Base-by-base conservation (phyloP, 2,329 filamentous ascomycete genomes). In the Hypoxylon sp. region DNA sequence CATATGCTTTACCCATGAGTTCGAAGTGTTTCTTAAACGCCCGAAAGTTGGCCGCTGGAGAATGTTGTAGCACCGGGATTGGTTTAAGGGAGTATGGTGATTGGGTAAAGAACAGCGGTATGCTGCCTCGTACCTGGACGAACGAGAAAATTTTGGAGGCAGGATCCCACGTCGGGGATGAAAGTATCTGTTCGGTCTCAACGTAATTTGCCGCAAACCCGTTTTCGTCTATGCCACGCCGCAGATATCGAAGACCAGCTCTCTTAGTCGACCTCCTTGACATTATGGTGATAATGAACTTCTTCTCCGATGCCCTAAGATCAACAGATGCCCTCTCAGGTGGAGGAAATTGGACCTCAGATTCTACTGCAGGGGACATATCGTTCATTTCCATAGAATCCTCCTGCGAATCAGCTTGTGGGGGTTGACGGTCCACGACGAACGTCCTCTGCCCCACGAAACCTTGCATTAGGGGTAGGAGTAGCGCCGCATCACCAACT, bases 91-190 rank as follows among this genome's bases (percentile, higher is more conserved):
- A 93, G 76, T 97, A 98, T 0, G 94, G 94, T 0, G 91, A 93
- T 73, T 99, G 95, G 0, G 94, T 96, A 75, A 97, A 99, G 80
- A 95, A 98, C 0, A 98, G 79, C 0, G 95, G 95, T 67, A 98
- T 97, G 20, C 94, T 97, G 6, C 94, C 94, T 67, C 95, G 87
- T 22, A 93, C 83, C 75, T 99, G 95, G 3, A 96, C 80, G 71
- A 97, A 96, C 0, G 93, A 97, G 75, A 92, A 91, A 1, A 90
- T 83, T 68, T 87, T 92, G 1, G 78, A 81, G 0, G 83, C 79
- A 0, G 83, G 74, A 17, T 88, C 83, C 88, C 91, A 94, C 0
- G 83, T 82, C 1, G 88, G 81, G 0, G 86, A 85, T 0, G 92
- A 95, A 2, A 99, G 82, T 8, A 99, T 90, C 77, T 99, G 95